Conservation (phyloP, 805 yeast genomes). For the Myxozyma udenii region DNA sequence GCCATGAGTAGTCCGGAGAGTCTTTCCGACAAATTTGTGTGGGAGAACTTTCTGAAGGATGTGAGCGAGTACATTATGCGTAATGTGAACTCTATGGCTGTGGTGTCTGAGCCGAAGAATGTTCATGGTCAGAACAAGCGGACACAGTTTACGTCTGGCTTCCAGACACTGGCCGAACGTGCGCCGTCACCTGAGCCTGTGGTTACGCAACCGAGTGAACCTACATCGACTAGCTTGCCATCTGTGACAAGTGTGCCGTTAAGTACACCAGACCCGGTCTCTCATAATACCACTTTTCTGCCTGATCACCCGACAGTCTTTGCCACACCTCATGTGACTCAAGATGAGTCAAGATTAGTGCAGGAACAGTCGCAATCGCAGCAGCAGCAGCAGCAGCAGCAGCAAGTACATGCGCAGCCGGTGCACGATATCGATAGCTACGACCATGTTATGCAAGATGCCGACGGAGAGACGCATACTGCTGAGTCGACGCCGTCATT, state of each 20-base stretch:
- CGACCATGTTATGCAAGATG: neutral
- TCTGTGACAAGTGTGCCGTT: too few species aligned
- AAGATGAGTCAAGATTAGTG: neutral
- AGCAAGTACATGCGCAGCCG: too few species aligned
- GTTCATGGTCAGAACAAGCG: neutral
- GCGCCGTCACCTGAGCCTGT: neutral
- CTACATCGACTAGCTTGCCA: too few species aligned
- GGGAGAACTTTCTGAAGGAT: constrained; percentile 80
- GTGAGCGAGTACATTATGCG: constrained; percentile 73
- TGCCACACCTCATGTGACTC: neutral
- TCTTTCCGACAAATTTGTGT: constrained; percentile 71
- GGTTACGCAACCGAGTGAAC: neutral
- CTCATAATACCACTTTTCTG: neutral
- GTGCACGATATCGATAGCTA: too few species aligned
- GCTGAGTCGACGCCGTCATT: neutral
- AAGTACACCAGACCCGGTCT: neutral
- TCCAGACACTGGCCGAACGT: neutral
- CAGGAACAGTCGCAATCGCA: too few species aligned
- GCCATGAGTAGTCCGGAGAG: constrained; percentile 45
- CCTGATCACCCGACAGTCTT: neutral
- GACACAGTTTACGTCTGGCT: neutral
- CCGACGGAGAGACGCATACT: neutral
- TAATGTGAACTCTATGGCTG: constrained; percentile 36
- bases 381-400: too few species aligned
- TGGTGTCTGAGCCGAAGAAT: constrained; percentile 12